phyloP scores from a whole-genome alignment of 352 stramenopile genomes.

The Phytophthora sp. region DNA sequence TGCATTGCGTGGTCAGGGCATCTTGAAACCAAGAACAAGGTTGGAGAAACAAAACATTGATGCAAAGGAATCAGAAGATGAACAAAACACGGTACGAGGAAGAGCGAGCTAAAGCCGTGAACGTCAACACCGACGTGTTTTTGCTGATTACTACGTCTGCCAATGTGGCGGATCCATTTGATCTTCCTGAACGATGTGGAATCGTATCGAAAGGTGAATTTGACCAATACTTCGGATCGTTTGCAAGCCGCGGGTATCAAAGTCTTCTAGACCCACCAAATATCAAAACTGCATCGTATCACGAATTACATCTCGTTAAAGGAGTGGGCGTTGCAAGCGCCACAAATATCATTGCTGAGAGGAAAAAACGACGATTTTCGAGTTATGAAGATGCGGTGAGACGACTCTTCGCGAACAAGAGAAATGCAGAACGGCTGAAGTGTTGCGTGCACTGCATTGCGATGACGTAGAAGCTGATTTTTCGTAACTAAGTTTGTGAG shows the following conservation, averaged over 20 bases:
- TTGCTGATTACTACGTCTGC: slow-evolving; percentile 15
- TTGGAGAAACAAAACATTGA: slow-evolving; percentile 9
- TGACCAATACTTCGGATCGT: slow-evolving; percentile 18
- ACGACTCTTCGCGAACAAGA: neutral
- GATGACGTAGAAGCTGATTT: neutral
- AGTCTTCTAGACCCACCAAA: slow-evolving; percentile 11
- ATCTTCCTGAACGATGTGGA: slow-evolving; percentile 12
- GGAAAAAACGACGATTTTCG: neutral
- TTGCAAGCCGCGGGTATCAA: slow-evolving; percentile 20
- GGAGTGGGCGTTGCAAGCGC: slow-evolving; percentile 1
- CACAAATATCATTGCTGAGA: neutral
- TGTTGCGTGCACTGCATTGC: neutral
- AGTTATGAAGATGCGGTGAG: slow-evolving; percentile 4
- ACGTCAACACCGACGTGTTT: slow-evolving; percentile 7
- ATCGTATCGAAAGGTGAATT: slow-evolving; percentile 17
- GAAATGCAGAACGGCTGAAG: neutral
- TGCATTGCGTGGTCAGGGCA: neutral
- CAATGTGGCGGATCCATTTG: neutral
- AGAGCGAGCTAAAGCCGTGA: neutral
- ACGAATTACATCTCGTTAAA: slow-evolving; percentile 1
- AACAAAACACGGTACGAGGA: neutral
- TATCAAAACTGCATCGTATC: slow-evolving; percentile 13
- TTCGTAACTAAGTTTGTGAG: too few relatives aligned
- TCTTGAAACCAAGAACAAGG: slow-evolving; percentile 4
- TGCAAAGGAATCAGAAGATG: neutral